phyloP scores from a whole-genome alignment of 2,329 filamentous ascomycete genomes.

The Metarhizium robertsii region DNA sequence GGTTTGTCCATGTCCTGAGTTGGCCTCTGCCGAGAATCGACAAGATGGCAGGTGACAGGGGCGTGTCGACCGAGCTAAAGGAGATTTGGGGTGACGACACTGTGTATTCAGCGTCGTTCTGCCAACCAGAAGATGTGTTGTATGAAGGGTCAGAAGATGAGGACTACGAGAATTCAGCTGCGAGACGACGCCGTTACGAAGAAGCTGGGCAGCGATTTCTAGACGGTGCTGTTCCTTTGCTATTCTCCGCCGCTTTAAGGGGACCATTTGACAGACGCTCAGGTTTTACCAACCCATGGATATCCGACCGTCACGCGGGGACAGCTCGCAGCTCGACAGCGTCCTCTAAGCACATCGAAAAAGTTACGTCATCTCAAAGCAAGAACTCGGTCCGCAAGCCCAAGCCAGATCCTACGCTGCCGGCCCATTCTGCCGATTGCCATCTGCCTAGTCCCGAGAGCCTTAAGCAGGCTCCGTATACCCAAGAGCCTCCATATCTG shows the following conservation, averaged over 20 bases:
- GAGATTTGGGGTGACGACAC: conserved; percentile 19
- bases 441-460: conserved; percentile 34
- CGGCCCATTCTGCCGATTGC: conserved; percentile 18
- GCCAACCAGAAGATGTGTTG: conserved; percentile 36
- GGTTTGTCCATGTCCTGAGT: background rate
- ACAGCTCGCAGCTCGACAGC: background rate
- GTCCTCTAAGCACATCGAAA: background rate
- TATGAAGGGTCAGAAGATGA: conserved; percentile 50
- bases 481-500: conserved; percentile 19
- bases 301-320: conserved; percentile 4
- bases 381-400: conserved; percentile 7
- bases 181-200: conserved; percentile 47
- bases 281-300: conserved; percentile 26
- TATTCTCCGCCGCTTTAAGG: conserved; percentile 50
- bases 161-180: conserved; percentile 34
- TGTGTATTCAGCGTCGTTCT: conserved; percentile 37
- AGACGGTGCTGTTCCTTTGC: conserved; percentile 41
- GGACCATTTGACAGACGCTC: conserved; percentile 47
- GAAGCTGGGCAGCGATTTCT: conserved; percentile 49
- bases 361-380: background rate
- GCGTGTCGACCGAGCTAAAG: background rate
- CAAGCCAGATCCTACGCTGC: conserved; percentile 6
- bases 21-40: background rate
- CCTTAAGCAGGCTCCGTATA: conserved; percentile 23
- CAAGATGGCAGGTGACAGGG: background rate